A percentile compares a stretch with the other conserved stretches of the same genome.
Evolutionary conservation across 306 rosid species (phyloP).

Genomic region (Urtica urens): DNA sequence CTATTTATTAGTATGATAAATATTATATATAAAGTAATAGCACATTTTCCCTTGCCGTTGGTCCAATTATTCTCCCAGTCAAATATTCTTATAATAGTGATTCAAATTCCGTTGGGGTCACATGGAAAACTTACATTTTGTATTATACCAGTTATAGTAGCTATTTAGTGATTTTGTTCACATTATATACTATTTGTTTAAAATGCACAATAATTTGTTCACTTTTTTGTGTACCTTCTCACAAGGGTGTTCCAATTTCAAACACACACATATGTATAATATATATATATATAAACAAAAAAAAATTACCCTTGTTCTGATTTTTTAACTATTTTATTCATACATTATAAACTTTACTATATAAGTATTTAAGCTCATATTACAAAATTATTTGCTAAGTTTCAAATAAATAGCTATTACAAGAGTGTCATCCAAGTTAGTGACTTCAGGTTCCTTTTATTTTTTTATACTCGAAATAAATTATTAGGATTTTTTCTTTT

Average conservation of each 20-base stretch:
- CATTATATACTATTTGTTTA: constrained; percentile 6
- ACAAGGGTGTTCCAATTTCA: not conserved
- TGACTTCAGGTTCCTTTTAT: too few relatives aligned
- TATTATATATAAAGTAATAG: not conserved
- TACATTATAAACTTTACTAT: too few relatives aligned
- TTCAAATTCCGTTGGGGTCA: constrained; percentile 16
- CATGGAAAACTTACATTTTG: constrained; percentile 8
- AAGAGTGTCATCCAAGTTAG: too few relatives aligned
- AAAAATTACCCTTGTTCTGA: too few relatives aligned
- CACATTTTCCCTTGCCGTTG: not conserved
- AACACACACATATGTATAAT: too few relatives aligned
- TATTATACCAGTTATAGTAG: not conserved
- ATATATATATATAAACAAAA: not conserved
- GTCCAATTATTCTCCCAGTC: constrained; percentile 12
- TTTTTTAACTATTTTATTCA: too few relatives aligned
- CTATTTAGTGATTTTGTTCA: constrained; percentile 13
- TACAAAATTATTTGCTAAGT: too few relatives aligned
- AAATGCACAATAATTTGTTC: not conserved
- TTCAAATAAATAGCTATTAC: too few relatives aligned
- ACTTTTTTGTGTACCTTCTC: not conserved
- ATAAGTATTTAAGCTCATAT: too few relatives aligned
- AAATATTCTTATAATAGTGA: constrained; percentile 22
- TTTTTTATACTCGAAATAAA: too few relatives aligned
- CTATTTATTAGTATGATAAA: not conserved
- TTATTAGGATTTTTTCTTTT: too few relatives aligned